Base-by-base conservation (phyloP, 257 asterid species). In the Solanum boliviense region DNA sequence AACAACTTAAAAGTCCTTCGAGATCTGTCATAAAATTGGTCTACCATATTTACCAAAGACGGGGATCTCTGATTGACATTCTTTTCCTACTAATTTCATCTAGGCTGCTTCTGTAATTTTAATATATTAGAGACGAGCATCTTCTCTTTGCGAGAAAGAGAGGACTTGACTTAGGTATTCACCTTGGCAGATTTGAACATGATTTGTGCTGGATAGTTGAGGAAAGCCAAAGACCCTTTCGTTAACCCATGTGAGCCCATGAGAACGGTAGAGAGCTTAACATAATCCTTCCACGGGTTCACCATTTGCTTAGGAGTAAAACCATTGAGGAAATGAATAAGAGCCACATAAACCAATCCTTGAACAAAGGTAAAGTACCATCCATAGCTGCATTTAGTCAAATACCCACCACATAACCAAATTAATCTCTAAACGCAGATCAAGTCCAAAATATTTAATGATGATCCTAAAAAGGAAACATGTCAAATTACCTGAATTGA, bases 171-270 rank as follows among this genome's bases (percentile, higher is more conserved):
- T 36, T 85, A 39, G 78, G 1, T 6, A 38, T 67, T 85, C 60
- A 96, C 99, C 98, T 96, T 96, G 79, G 99, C 95, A 75, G 99
- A 96, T 88, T 96, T 96, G 92, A 96, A 96, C 99, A 96, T 96
- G 94, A 96, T 92, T 89, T 96, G 99, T 0, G 98, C 99, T 0
- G 99, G 99, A 86, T 96, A 96, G 74, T 96, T 96, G 87, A 96
- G 98, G 88, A 91, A 96, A 48, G 99, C 99, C 89, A 96, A 84
- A 5, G 98, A 92, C 6, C 99, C 98, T 84, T 96, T 96, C 3
- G 99, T 96, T 25, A 96, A 98, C 20, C 99, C 99, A 25, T 94
- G 93, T 6, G 99, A 96, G 31, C 98, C 98, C 98, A 95, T 95
- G 65, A 96, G 98, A 41, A 94, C 99, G 1, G 93, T 98, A 9